Conservation (phyloP, 176 grass and related monocot species). For the Musa schizocarpa region DNA sequence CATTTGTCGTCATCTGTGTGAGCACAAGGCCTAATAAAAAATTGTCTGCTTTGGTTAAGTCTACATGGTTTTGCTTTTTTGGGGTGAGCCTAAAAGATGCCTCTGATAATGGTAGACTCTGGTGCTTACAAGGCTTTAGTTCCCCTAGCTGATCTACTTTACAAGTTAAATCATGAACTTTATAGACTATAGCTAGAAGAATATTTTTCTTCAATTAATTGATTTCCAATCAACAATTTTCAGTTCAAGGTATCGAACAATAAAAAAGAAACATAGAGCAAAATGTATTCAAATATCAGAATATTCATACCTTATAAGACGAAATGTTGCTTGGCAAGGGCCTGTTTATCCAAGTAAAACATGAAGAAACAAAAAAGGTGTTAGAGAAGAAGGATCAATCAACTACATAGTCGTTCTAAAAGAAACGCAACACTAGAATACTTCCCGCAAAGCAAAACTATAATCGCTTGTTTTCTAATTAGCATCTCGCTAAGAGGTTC, state of each 20-base stretch:
- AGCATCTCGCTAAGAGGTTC: too few relatives aligned
- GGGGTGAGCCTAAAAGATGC: too few relatives aligned
- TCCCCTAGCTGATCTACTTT: background rate
- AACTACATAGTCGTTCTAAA: background rate
- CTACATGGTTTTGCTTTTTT: too few relatives aligned
- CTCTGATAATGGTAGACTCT: too few relatives aligned
- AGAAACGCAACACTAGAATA: background rate
- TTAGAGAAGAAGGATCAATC: background rate
- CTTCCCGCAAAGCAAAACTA: background rate
- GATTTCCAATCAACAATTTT: background rate
- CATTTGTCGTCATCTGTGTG: too few relatives aligned
- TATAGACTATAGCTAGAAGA: background rate
- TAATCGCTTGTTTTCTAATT: too few relatives aligned
- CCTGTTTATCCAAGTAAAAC: slow-evolving; percentile 31
- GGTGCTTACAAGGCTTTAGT: too few relatives aligned
- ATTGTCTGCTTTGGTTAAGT: too few relatives aligned
- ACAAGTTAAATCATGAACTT: background rate
- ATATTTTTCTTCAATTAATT: background rate
- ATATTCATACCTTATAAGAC: slow-evolving; percentile 69
- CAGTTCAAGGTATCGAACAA: background rate
- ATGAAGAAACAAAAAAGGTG: background rate
- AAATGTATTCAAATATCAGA: background rate
- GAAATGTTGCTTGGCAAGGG: slow-evolving; percentile 85
- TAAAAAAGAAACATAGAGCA: slow-evolving; percentile 1
- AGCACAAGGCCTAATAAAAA: too few relatives aligned